A percentile compares a stretch with the other conserved stretches of the same genome.
Evolutionary conservation across 352 stramenopile species (phyloP).

Genomic region (Phytopythium boreale): DNA sequence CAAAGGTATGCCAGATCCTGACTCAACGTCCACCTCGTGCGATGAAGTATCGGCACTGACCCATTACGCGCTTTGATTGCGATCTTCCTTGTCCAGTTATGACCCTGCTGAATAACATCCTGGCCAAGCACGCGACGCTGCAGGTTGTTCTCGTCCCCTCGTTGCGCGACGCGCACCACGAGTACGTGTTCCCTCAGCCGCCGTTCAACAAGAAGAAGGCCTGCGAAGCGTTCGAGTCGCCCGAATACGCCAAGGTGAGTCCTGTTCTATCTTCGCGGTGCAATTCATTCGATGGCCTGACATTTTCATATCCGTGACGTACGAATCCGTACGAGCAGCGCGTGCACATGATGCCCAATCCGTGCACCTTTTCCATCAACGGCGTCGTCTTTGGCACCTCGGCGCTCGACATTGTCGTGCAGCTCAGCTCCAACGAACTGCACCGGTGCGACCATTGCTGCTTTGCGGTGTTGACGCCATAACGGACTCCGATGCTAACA

Average conservation of each 20-base stretch:
- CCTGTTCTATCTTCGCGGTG: neutral
- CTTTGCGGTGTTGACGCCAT: neutral
- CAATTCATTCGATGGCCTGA: slow-evolving; percentile 1
- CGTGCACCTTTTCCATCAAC: slow-evolving; percentile 94
- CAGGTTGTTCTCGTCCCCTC: slow-evolving; percentile 95
- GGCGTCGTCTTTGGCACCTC: slow-evolving; percentile 92
- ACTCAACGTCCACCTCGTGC: neutral
- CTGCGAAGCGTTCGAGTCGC: slow-evolving; percentile 56
- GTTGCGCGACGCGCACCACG: slow-evolving; percentile 94
- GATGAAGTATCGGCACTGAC: neutral
- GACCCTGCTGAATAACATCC: slow-evolving; percentile 63
- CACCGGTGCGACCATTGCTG: slow-evolving; percentile 30
- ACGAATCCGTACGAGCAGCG: slow-evolving; percentile 30
- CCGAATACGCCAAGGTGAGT: slow-evolving; percentile 60
- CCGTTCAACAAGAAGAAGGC: slow-evolving; percentile 89
- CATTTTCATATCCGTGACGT: neutral
- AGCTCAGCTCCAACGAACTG: slow-evolving; percentile 81
- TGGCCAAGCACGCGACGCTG: slow-evolving; percentile 42
- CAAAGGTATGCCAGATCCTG: slow-evolving; percentile 42
- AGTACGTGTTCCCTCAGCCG: slow-evolving; percentile 94
- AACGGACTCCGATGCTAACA: neutral
- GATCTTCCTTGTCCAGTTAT: slow-evolving; percentile 41
- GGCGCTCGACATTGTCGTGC: slow-evolving; percentile 90
- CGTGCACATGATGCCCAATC: slow-evolving; percentile 95
- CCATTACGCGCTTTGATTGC: neutral